Evolutionary conservation across 768 basidiomycete genomes (phyloP).

Genomic region (Coprinopsis cinerea): DNA sequence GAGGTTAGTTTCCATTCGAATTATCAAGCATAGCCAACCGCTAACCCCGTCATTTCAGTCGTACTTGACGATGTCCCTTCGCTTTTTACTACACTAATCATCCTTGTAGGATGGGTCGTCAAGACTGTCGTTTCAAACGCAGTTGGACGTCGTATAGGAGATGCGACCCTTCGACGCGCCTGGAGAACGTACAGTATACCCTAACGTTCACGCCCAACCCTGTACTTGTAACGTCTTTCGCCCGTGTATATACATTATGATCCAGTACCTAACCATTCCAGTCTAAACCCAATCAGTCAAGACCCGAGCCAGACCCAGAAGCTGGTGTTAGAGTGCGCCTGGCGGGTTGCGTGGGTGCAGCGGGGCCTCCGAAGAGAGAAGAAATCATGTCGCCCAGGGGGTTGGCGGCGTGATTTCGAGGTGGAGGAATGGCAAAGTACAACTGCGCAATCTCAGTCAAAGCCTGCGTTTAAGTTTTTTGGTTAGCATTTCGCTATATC

Average conservation of each 20-base stretch:
- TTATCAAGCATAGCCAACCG: no score
- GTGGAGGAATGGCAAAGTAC: conserved; percentile 85
- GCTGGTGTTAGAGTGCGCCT: conserved; percentile 43
- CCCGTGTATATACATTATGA: not conserved
- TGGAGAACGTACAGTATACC: conserved; percentile 86
- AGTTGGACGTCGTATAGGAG: conserved; percentile 66
- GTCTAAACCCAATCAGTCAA: conserved; percentile 38
- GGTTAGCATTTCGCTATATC: no score
- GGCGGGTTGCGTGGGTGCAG: conserved; percentile 30
- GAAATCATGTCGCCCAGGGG: conserved; percentile 88
- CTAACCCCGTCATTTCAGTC: no score
- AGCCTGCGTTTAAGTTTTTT: conserved; percentile 39
- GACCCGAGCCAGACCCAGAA: conserved; percentile 26
- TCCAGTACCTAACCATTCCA: no score
- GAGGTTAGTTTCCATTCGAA: conserved; percentile 42
- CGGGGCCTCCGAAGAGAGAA: conserved; percentile 72
- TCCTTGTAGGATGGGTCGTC: conserved; percentile 64
- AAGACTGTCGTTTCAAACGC: conserved; percentile 60
- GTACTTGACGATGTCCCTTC: conserved; percentile 77
- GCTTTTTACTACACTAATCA: conserved; percentile 65
- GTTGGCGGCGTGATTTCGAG: conserved; percentile 64
- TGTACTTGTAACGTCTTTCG: not conserved
- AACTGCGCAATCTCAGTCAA: conserved; percentile 62
- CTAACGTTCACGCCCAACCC: conserved; percentile 21
- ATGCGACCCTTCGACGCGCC: conserved; percentile 50